A percentile compares a stretch with the other conserved stretches of the same genome.
These are phyloP conservation scores for Aspergillus novofumigatus DNA, from an alignment of 2,329 filamentous ascomycete genomes.

Conservation along the genomic window DNA sequence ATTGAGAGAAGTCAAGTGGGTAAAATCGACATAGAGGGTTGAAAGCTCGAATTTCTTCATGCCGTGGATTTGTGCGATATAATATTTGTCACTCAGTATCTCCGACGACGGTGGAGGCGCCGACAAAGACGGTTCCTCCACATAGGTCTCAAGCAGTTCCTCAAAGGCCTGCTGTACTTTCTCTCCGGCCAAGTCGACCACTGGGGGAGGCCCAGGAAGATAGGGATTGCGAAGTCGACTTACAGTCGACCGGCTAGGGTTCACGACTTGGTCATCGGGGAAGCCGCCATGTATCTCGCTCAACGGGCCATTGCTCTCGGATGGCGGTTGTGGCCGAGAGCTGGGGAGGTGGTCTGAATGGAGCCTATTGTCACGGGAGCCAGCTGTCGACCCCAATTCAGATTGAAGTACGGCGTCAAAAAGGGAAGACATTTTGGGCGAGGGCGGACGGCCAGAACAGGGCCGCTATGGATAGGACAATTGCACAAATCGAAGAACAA, in stretches of 20 bases:
- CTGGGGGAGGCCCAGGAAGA: conserved; percentile 52
- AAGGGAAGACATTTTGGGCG: conserved; percentile 36
- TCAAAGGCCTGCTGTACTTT: conserved; percentile 61
- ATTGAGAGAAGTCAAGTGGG: conserved; percentile 72
- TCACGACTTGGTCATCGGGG: conserved; percentile 60
- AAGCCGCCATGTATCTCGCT: conserved; percentile 57
- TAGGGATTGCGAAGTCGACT: conserved; percentile 48
- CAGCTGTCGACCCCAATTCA: conserved; percentile 34
- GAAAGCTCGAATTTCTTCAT: conserved; percentile 59
- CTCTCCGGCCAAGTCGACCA: conserved; percentile 59
- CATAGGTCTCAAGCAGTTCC: conserved; percentile 59
- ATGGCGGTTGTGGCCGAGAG: conserved; percentile 51
- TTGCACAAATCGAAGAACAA: not conserved
- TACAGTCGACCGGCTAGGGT: conserved; percentile 47
- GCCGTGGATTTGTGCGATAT: conserved; percentile 63
- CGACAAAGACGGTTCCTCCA: conserved; percentile 55
- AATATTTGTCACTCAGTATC: conserved; percentile 59
- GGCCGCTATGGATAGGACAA: conserved; percentile 18
- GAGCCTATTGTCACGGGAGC: conserved; percentile 25
- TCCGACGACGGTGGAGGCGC: conserved; percentile 52
- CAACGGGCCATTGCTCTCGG: conserved; percentile 48
- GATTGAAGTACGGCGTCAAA: conserved; percentile 41
- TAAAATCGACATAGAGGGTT: conserved; percentile 65
- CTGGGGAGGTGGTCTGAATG: conserved; percentile 46
- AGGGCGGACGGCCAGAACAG: conserved; percentile 20